Evolutionary conservation across 129 eudicot genomes (phyloP).

Genomic region (Rutidosis leptorrhynchoides): DNA sequence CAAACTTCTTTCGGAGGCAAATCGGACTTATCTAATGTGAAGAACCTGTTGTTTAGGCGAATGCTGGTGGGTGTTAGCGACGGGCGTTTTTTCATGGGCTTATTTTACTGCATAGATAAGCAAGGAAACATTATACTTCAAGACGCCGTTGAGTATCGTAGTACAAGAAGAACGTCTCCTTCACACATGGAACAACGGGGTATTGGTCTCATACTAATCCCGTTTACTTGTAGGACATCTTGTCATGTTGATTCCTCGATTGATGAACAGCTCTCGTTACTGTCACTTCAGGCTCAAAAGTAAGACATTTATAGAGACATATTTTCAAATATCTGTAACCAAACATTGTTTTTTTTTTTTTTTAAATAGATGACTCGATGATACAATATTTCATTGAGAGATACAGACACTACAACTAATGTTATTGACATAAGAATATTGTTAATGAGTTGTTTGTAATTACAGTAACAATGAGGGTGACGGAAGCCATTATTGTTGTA

Average conservation of each 20-base stretch:
- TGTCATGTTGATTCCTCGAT: conserved; percentile 86
- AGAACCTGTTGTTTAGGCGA: conserved; percentile 54
- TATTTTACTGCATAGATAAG: conserved; percentile 79
- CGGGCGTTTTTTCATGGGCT: conserved; percentile 78
- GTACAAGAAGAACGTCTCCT: conserved; percentile 67
- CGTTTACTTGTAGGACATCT: conserved; percentile 64
- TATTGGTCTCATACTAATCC: conserved; percentile 85
- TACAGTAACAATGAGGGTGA: background rate
- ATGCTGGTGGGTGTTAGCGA: conserved; percentile 78
- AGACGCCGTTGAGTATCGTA: conserved; percentile 83
- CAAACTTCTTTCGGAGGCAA: conserved; percentile 23
- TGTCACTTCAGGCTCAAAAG: conserved; percentile 48
- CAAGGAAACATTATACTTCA: conserved; percentile 91
- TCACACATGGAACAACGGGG: conserved; percentile 84
- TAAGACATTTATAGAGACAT: conserved; percentile 10
- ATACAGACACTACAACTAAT: background rate
- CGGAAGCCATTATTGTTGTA: background rate
- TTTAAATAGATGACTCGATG: background rate
- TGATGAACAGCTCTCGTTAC: conserved; percentile 61
- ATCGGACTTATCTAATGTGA: conserved; percentile 40
- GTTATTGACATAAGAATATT: background rate
- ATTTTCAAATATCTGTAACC: background rate
- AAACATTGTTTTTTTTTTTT: background rate
- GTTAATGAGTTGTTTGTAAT: background rate
- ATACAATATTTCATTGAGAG: background rate